Evolutionary conservation across 148 eudicot species (phyloP).

Genomic region (Camellia sinensis): DNA sequence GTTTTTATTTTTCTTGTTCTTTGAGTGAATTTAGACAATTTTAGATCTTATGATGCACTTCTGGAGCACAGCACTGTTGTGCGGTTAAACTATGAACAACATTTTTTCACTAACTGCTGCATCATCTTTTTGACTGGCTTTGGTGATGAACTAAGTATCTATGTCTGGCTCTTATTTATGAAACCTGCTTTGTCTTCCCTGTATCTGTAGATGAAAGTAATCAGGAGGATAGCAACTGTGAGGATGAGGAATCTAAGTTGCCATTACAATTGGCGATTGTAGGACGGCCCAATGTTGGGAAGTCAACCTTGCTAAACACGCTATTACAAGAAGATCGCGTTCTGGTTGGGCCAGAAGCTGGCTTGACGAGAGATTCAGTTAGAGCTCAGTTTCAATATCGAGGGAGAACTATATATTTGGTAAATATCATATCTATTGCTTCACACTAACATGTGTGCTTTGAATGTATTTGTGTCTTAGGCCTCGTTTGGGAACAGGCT

Average conservation of each 20-base stretch:
- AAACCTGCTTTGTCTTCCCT: neutral
- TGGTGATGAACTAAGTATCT: neutral
- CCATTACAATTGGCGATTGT: conserved; percentile 92
- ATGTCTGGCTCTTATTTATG: neutral
- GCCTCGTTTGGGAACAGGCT: too few species aligned
- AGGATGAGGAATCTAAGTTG: conserved; percentile 65
- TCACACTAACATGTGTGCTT: neutral
- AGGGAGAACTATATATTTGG: conserved; percentile 84
- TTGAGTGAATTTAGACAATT: neutral
- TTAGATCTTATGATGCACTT: neutral
- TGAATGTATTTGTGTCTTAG: neutral
- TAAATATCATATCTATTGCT: conserved; percentile 31
- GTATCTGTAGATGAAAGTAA: conserved; percentile 36
- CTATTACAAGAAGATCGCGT: conserved; percentile 94
- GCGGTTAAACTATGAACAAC: too few species aligned
- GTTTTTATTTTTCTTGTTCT: neutral
- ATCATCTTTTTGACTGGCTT: neutral
- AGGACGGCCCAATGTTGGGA: conserved; percentile 94
- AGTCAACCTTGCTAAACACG: conserved; percentile 87
- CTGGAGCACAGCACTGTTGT: neutral
- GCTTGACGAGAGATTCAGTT: conserved; percentile 94
- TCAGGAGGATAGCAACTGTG: conserved; percentile 26
- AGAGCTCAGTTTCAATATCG: conserved; percentile 85
- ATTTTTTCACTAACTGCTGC: neutral
- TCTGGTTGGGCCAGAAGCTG: conserved; percentile 97